phyloP scores from a whole-genome alignment of 768 basidiomycete genomes.

The Cubamyces lactineus region DNA sequence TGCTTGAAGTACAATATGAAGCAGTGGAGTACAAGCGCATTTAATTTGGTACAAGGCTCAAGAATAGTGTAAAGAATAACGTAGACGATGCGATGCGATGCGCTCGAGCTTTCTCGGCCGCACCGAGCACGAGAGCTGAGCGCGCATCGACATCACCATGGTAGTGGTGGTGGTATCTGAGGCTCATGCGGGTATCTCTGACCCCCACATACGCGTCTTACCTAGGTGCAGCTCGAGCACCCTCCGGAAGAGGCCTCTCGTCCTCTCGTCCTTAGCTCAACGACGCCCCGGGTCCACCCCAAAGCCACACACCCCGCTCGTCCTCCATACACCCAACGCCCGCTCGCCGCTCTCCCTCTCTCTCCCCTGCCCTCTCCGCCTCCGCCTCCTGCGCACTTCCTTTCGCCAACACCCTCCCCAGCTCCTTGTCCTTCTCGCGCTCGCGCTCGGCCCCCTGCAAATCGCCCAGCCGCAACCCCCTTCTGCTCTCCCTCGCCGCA shows the following conservation, averaged over 20 bases:
- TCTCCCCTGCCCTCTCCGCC: background rate
- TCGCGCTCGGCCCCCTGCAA: background rate
- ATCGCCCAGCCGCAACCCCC: background rate
- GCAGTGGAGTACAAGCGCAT: no score
- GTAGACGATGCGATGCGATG: background rate
- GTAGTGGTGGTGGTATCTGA: no score
- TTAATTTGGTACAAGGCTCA: no score
- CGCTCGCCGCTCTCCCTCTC: background rate
- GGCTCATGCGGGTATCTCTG: no score
- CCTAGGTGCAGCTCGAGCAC: no score
- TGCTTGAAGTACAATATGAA: no score
- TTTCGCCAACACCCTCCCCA: background rate
- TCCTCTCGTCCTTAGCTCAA: background rate
- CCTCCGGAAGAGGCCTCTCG: no score
- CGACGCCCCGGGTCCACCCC: slow-evolving; percentile 5
- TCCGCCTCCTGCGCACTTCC: background rate
- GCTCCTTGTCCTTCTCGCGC: no score
- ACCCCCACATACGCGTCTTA: no score
- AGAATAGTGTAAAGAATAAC: slow-evolving; percentile 6
- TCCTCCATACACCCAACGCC: background rate
- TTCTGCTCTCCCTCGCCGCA: slow-evolving; percentile 4
- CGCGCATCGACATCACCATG: no score
- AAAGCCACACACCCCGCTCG: slow-evolving; percentile 14
- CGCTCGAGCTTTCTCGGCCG: no score
- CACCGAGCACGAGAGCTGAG: no score